phyloP scores from a whole-genome alignment of 169 alveolate species.

The Plasmodium falciparum region DNA sequence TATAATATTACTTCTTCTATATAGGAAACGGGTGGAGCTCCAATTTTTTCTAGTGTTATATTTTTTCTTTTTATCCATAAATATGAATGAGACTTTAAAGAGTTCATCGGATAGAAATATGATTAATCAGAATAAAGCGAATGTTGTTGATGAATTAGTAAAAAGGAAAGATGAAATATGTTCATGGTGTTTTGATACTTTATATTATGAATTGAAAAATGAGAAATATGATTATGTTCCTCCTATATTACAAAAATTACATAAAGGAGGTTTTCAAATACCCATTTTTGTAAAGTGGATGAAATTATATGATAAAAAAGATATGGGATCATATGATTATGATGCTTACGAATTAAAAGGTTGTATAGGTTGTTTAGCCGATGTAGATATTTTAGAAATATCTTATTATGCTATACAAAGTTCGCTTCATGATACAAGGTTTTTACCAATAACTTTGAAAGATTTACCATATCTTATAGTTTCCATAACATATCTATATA shows the following conservation, averaged over 20 bases:
- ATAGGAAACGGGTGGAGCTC: neutral
- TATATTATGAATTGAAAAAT: slow-evolving; percentile 40
- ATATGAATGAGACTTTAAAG: neutral
- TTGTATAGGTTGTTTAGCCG: slow-evolving; percentile 58
- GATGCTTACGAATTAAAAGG: slow-evolving; percentile 59
- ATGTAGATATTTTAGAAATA: slow-evolving; percentile 38
- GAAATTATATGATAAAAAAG: slow-evolving; percentile 40
- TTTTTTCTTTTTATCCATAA: slow-evolving; percentile 2
- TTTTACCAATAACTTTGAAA: slow-evolving; percentile 30
- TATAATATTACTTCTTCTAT: too few species aligned
- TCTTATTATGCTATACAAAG: slow-evolving; percentile 43
- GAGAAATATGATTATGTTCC: slow-evolving; percentile 39
- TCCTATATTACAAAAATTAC: slow-evolving; percentile 15
- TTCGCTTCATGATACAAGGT: slow-evolving; percentile 41
- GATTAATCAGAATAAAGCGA: neutral
- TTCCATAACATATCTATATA: slow-evolving; percentile 25
- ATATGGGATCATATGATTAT: slow-evolving; percentile 46
- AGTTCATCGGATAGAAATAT: too few species aligned
- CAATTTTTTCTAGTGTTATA: neutral
- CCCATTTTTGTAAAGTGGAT: slow-evolving; percentile 67
- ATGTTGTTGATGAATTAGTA: slow-evolving; percentile 22
- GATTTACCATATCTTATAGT: slow-evolving; percentile 46
- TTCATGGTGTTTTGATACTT: slow-evolving; percentile 63
- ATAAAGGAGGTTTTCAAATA: slow-evolving; percentile 28
- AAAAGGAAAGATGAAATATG: slow-evolving; percentile 35